Conservation (phyloP, 2,329 filamentous ascomycete genomes). For the Ophiostoma populinum region DNA sequence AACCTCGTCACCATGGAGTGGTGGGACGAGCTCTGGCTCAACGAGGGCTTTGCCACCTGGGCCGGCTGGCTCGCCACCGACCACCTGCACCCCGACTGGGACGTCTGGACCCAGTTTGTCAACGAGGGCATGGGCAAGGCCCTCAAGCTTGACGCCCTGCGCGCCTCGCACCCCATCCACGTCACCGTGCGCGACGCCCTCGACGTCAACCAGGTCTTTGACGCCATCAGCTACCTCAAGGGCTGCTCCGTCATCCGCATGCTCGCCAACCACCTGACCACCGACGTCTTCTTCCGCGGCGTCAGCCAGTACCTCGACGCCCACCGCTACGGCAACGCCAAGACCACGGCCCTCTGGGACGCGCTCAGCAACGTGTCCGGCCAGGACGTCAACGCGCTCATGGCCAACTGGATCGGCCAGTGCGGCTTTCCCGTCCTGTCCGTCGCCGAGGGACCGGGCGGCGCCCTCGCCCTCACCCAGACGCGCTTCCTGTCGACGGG, state of each 20-base stretch:
- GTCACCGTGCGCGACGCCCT: constrained; percentile 86
- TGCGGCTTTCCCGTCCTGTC: constrained; percentile 89
- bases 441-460: constrained; percentile 57
- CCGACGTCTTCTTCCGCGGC: constrained; percentile 76
- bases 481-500: constrained; percentile 81
- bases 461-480: constrained; percentile 69
- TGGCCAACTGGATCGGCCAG: constrained; percentile 89
- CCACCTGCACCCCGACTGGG: constrained; percentile 88
- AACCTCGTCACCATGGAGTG: constrained; percentile 97
- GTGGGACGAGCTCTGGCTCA: constrained; percentile 95
- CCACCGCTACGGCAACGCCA: constrained; percentile 79
- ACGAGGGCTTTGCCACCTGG: constrained; percentile 97
- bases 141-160: constrained; percentile 74
- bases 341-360: constrained; percentile 79
- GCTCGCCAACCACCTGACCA: constrained; percentile 78
- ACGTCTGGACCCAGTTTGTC: constrained; percentile 95
- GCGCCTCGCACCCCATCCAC: constrained; percentile 89
- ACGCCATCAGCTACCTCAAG: constrained; percentile 91
- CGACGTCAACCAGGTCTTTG: constrained; percentile 96
- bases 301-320: constrained; percentile 79
- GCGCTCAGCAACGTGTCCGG: constrained; percentile 77
- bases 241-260: constrained; percentile 94
- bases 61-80: constrained; percentile 90
- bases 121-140: constrained; percentile 88
- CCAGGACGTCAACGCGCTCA: constrained; percentile 69